Percentiles rank a stretch among this genome's conserved stretches.
Evolutionary conservation across 306 rosid species (phyloP).

Genomic region (Malus fusca): DNA sequence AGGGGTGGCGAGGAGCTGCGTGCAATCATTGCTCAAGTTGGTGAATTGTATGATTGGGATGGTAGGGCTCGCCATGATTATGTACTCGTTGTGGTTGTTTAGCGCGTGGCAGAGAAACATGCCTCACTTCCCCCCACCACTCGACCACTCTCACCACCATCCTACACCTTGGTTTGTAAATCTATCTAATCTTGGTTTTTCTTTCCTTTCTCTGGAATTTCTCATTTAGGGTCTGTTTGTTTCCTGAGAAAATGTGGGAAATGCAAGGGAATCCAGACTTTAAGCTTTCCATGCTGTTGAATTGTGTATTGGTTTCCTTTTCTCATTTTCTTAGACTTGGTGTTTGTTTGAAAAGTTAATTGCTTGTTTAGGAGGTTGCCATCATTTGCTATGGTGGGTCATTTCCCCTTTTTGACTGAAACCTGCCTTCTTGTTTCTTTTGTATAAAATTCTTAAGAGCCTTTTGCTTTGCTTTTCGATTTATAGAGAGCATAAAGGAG

Average conservation of each 20-base stretch:
- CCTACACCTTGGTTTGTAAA: slow-evolving; percentile 52
- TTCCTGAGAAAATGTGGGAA: background rate
- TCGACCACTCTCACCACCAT: slow-evolving; percentile 43
- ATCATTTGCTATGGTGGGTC: background rate
- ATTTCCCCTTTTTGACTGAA: background rate
- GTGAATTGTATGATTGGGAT: slow-evolving; percentile 69
- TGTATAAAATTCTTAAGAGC: too few relatives aligned
- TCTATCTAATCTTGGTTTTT: background rate
- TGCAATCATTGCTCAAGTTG: slow-evolving; percentile 65
- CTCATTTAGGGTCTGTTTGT: background rate
- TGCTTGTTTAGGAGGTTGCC: background rate
- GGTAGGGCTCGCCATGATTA: slow-evolving; percentile 67
- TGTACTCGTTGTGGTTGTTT: slow-evolving; percentile 67
- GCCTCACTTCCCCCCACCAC: slow-evolving; percentile 34
- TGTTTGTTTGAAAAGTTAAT: background rate
- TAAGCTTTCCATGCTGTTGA: background rate
- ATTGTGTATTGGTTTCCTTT: background rate
- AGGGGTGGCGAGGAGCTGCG: slow-evolving; percentile 50
- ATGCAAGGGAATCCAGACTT: background rate
- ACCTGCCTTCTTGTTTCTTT: background rate
- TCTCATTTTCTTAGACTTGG: background rate
- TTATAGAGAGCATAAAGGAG: too few relatives aligned
- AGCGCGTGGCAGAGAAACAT: slow-evolving; percentile 59
- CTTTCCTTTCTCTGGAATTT: background rate
- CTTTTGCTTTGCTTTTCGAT: too few relatives aligned